phyloP scores from a whole-genome alignment of 225 moss, liverwort and hornwort species.

The Marchantia polymorpha region DNA sequence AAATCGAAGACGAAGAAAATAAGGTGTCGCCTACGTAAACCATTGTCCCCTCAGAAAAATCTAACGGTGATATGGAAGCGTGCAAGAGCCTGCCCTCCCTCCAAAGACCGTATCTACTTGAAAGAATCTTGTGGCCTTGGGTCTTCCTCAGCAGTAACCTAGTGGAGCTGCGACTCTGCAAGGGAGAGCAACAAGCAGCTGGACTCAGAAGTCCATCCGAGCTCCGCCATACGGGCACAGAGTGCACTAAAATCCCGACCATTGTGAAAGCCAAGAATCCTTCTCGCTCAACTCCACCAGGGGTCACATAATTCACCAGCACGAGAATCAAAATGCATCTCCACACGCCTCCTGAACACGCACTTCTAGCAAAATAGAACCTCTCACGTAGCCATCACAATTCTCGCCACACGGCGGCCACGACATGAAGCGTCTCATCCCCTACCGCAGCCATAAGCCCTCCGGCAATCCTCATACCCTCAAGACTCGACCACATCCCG shows the following conservation, averaged over 20 bases:
- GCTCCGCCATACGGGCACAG: constrained; percentile 3
- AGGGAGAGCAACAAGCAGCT: not conserved
- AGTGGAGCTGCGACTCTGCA: not conserved
- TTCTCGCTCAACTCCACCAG: constrained; percentile 7
- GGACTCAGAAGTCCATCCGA: not conserved
- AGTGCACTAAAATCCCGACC: not conserved
- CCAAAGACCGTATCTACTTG: not conserved
- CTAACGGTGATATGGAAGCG: not conserved
- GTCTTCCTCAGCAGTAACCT: not conserved
- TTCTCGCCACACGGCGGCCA: not conserved
- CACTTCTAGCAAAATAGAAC: not conserved
- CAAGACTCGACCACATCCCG: too few species aligned
- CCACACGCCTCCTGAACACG: not conserved
- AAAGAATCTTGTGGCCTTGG: not conserved
- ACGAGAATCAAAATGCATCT: not conserved
- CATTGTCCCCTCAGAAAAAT: not conserved
- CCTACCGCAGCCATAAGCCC: not conserved
- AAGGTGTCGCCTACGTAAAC: not conserved
- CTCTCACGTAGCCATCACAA: not conserved
- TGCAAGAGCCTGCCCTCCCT: not conserved
- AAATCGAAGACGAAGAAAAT: not conserved
- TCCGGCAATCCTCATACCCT: too few species aligned
- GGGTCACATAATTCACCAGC: constrained; percentile 1
- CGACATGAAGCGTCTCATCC: too few species aligned
- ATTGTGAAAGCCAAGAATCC: not conserved